Percentiles rank a stretch among this genome's conserved stretches.
phyloP scores from a whole-genome alignment of 2,329 filamentous ascomycete genomes.

The Monilinia fructigena region DNA sequence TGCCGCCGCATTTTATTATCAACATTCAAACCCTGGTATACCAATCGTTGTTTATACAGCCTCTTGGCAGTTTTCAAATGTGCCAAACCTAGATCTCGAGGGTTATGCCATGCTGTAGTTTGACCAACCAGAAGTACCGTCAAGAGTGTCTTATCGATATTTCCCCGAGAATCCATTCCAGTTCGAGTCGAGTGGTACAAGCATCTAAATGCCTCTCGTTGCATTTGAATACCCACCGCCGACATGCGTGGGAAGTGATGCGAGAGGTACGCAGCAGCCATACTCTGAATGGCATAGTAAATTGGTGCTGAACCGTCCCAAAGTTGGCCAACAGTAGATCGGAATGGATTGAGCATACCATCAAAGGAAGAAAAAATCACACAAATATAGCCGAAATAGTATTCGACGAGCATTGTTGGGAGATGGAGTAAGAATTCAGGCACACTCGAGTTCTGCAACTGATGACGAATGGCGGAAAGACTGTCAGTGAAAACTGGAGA shows the following conservation, averaged over 20 bases:
- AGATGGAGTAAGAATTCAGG: constrained; percentile 35
- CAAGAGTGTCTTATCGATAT: constrained; percentile 56
- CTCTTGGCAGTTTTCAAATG: constrained; percentile 38
- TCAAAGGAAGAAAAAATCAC: constrained; percentile 64
- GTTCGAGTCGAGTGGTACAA: constrained; percentile 49
- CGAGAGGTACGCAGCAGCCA: constrained; percentile 60
- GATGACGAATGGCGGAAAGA: constrained; percentile 35
- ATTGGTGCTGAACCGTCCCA: constrained; percentile 59
- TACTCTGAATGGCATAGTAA: constrained; percentile 61
- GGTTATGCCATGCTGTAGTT: constrained; percentile 60
- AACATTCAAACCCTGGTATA: constrained; percentile 26
- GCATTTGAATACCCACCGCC: constrained; percentile 50
- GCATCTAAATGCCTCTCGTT: constrained; percentile 41
- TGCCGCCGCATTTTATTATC: constrained; percentile 31
- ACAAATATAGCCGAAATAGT: constrained; percentile 63
- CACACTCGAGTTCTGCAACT: constrained; percentile 34
- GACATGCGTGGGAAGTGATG: constrained; percentile 56
- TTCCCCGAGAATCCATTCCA: constrained; percentile 47
- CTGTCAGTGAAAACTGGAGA: constrained; percentile 29
- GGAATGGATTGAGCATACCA: constrained; percentile 59
- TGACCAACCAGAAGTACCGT: constrained; percentile 58
- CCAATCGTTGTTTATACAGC: constrained; percentile 32
- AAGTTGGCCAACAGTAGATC: constrained; percentile 55
- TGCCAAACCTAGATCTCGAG: constrained; percentile 50
- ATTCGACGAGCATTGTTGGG: constrained; percentile 57